Base-by-base conservation (phyloP, 192 early-diverging fungal genomes). In the Anaeromyces robustus region DNA sequence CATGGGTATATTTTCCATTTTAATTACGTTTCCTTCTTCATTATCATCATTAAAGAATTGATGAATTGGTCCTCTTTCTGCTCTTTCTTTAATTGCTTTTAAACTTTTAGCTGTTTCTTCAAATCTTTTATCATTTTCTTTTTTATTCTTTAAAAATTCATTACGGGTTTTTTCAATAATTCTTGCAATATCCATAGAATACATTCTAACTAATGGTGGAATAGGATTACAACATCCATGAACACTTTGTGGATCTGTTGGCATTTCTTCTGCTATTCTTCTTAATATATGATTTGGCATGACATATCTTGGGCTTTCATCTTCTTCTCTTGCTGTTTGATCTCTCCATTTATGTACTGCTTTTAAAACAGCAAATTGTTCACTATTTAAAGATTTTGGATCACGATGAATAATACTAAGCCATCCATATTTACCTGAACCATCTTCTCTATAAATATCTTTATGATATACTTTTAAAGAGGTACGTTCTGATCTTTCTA, bases 281-380 rank as follows among this genome's bases (percentile, higher is more conserved):
- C 94, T 92, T 18, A 99, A 87, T 93, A 96, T 94, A 79, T 96
- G 93, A 83, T 93, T 94, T 19, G 98, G 98, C 29, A 96, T 79
- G 3, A 98, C 96, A 84, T 95, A 99, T 16, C 93, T 81, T 0
- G 88, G 81, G 22, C 92, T 93, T 86, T 99, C 98, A 85, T 99
- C 98, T 78, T 98, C 98, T 28, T 95, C 90, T 79, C 98, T 88
- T 0, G 98, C 97, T 16, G 85, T 91, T 32, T 89, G 88, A 85
- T 99, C 97, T 43, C 98, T 86, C 98, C 98, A 99, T 1, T 88
- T 88, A 84, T 99, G 98, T 29, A 99, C 79, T 0, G 90, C 95
- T 80, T 95, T 93, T 82, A 94, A 96, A 18, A 96, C 95, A 2
- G 91, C 91, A 80, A 95, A 81, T 83, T 94, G 88, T 77, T 93